Percentiles rank a stretch among this genome's conserved stretches.
Evolutionary conservation across 208 protist species (phyloP).

Genomic region (Trypanosoma scelopori): DNA sequence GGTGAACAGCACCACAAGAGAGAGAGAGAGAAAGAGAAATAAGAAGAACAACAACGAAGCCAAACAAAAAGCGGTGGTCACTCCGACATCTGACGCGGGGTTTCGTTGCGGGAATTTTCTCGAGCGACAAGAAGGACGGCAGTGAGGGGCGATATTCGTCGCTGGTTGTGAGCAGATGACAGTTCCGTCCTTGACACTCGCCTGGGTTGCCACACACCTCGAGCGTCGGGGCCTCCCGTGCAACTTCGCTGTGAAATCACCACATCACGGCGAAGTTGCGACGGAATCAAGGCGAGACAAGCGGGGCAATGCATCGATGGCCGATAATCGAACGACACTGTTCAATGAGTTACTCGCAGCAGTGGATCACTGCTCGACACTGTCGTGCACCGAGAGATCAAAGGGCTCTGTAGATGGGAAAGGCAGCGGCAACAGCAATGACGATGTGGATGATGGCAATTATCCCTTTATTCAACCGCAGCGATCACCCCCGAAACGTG

Average conservation of each 20-base stretch:
- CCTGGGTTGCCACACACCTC: slow-evolving; percentile 19
- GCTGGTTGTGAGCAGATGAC: background rate
- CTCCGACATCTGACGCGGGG: no score
- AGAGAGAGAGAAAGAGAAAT: no score
- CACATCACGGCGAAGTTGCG: background rate
- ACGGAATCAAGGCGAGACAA: background rate
- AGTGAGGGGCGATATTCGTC: no score
- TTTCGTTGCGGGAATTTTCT: no score
- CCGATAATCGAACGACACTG: background rate
- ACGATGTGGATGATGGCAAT: background rate
- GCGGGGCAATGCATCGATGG: background rate
- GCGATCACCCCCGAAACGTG: slow-evolving; percentile 12
- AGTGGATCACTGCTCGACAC: slow-evolving; percentile 3
- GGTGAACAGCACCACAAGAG: no score
- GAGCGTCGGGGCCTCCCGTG: slow-evolving; percentile 19
- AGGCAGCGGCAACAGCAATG: no score
- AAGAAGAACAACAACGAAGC: no score
- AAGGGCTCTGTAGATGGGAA: background rate
- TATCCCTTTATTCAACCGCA: background rate
- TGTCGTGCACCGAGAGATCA: background rate
- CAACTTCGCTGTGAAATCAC: background rate
- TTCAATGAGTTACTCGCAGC: slow-evolving; percentile 14
- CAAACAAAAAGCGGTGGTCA: no score
- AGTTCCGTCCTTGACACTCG: slow-evolving; percentile 14
- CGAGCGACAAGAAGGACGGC: no score